Base-by-base conservation (phyloP, 2,329 filamentous ascomycete species). In the Massarina eburnea region DNA sequence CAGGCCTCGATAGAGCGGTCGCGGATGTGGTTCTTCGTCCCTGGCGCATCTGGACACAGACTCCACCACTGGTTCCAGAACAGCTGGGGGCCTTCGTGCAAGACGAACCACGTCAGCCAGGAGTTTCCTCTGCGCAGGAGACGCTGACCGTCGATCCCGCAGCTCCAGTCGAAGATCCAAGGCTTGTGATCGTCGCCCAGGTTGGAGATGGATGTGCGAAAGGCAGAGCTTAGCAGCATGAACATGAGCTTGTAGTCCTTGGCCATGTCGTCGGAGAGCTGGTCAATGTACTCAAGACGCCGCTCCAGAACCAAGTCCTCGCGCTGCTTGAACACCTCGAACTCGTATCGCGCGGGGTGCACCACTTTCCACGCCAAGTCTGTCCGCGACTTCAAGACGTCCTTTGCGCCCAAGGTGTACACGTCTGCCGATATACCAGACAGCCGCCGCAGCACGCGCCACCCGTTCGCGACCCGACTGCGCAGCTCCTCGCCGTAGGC, bases 11-110 rank as follows among this genome's bases (percentile, higher is more conserved):
- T 47, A 1, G 61, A 59, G 18, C 54, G 51, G 48, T 63, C 57
- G 22, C 63, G 61, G 27, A 66, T 64, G 46, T 64, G 54, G 41
- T 64, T 53, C 39, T 50, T 53, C 32, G 59, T 60, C 12, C 35
- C 15, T 7, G 52, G 41, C 2, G 34, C 17, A 18, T 49, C 46
- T 14, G 43, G 39, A 29, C 49, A 41, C 4, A 64, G 37, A 7
- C 36, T 46, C 58, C 62, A 64, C 62, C 65, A 67, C 34, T 67
- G 62, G 12, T 60, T 44, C 61, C 62, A 65, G 42, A 66, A 69
- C 2, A 67, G 44, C 21, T 57, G 50, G 1, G 61, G 61, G 1
- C 64, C 64, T 51, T 66, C 57, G 12, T 57, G 44, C 26, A 69
- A 50, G 4, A 67, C 48, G 39, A 61, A 68, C 62, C 63, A 69